Evolutionary conservation across 768 basidiomycete species (phyloP).

Genomic region (Auriscalpium orientale): DNA sequence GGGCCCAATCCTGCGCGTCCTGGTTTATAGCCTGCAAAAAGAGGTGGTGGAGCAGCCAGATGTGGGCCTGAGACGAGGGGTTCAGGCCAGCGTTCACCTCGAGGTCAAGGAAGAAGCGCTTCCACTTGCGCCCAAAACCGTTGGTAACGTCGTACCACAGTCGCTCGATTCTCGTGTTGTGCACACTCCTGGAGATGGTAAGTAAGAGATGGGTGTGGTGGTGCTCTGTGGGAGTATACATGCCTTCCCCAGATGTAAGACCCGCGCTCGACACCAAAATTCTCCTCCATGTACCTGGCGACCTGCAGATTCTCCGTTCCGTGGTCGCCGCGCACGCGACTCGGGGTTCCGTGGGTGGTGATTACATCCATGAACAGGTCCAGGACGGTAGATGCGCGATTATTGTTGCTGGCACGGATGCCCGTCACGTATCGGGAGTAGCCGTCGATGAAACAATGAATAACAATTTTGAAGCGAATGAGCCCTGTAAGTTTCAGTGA

Average conservation of each 20-base stretch:
- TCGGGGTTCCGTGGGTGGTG: conserved; percentile 15
- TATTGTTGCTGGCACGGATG: conserved; percentile 19
- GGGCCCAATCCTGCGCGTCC: conserved; percentile 25
- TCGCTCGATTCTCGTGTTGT: conserved; percentile 33
- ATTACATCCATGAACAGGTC: conserved; percentile 6
- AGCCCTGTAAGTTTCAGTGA: conserved; percentile 5
- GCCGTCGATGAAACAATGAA: neutral
- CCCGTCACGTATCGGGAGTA: neutral
- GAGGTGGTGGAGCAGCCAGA: conserved; percentile 34
- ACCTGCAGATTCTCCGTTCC: conserved; percentile 17
- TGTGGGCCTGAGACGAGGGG: conserved; percentile 20
- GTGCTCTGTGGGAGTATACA: neutral
- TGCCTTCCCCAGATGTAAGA: conserved; percentile 25
- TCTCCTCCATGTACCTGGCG: conserved; percentile 19
- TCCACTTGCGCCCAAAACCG: conserved; percentile 31
- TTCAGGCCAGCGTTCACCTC: conserved; percentile 27
- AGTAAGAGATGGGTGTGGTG: too few relatives aligned
- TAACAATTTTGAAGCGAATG: conserved; percentile 6
- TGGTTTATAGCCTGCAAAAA: conserved; percentile 27
- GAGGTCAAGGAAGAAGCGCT: conserved; percentile 42
- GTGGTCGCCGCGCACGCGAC: conserved; percentile 24
- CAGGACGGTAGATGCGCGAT: conserved; percentile 16
- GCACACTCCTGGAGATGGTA: conserved; percentile 13
- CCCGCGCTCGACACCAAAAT: conserved; percentile 13
- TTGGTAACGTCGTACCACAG: conserved; percentile 32